phyloP scores from a whole-genome alignment of 2,329 filamentous ascomycete species.

The Talaromyces amestolkiae region DNA sequence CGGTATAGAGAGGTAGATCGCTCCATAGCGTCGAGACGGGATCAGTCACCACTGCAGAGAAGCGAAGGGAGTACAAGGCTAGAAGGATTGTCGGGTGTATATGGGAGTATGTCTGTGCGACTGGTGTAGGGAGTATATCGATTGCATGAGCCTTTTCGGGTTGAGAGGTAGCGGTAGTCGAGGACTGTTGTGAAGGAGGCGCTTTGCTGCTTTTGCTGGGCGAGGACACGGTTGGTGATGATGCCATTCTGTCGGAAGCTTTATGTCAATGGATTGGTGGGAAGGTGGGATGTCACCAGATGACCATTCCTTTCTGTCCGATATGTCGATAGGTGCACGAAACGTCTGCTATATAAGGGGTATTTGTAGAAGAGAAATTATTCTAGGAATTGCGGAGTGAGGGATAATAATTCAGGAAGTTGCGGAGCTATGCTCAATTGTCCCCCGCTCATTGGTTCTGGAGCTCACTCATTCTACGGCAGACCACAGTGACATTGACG shows the following conservation, averaged over 20 bases:
- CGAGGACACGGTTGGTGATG: conserved; percentile 13
- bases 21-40: conserved; percentile 63
- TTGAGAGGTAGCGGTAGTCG: not conserved
- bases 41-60: conserved; percentile 65
- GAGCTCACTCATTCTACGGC: not conserved
- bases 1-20: conserved; percentile 61
- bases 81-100: conserved; percentile 68
- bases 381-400: not conserved
- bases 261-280: not conserved
- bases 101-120: conserved; percentile 59
- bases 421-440: conserved; percentile 4
- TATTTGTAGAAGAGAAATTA: not conserved
- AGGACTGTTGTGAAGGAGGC: not conserved
- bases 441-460: not conserved
- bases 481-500: not conserved
- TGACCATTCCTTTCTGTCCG: not conserved
- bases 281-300: not conserved
- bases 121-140: conserved; percentile 47
- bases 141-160: conserved; percentile 40
- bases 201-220: conserved; percentile 13
- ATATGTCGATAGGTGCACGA: not conserved
- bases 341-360: not conserved
- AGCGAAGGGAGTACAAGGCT: conserved; percentile 61
- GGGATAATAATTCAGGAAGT: not conserved
- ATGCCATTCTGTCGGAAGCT: conserved; percentile 2